Evolutionary conservation across 2,329 filamentous ascomycete species (phyloP).

Genomic region (Purpureocillium takamizusanense): DNA sequence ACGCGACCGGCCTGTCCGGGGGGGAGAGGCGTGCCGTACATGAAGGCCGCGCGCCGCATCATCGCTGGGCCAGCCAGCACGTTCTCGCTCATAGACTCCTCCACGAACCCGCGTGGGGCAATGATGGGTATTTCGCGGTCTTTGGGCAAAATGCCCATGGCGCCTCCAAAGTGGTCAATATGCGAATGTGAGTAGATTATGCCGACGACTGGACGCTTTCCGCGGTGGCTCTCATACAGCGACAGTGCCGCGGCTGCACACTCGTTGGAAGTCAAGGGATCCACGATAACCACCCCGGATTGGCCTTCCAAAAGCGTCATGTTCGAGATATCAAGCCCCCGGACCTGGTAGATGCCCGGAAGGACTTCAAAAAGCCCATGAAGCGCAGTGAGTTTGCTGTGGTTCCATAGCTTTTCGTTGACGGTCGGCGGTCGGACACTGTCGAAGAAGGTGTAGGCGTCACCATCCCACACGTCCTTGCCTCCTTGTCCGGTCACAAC

Average conservation of each 20-base stretch:
- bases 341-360: constrained; percentile 27
- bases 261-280: constrained; percentile 25
- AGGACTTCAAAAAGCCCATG: constrained; percentile 21
- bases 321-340: constrained; percentile 29
- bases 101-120: constrained; percentile 28
- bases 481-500: too few species aligned
- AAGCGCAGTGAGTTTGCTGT: constrained; percentile 1
- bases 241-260: constrained; percentile 21
- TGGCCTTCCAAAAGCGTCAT: constrained; percentile 22
- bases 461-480: constrained; percentile 12
- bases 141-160: constrained; percentile 9
- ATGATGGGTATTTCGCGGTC: constrained; percentile 13
- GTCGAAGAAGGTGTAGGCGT: constrained; percentile 11
- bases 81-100: constrained; percentile 27
- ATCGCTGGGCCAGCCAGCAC: constrained; percentile 28
- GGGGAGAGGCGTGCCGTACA: constrained; percentile 26
- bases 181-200: constrained; percentile 32
- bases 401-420: constrained; percentile 6
- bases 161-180: constrained; percentile 26
- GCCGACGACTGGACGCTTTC: constrained; percentile 15
- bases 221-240: constrained; percentile 21
- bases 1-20: constrained; percentile 22
- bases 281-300: constrained; percentile 27
- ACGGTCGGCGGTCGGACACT: constrained; percentile 2
- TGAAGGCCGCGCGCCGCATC: constrained; percentile 24